Evolutionary conservation across 2,329 filamentous ascomycete species (phyloP), one percentile per base, ranked within the genome.

Genomic region (Clonostachys solani): DNA sequence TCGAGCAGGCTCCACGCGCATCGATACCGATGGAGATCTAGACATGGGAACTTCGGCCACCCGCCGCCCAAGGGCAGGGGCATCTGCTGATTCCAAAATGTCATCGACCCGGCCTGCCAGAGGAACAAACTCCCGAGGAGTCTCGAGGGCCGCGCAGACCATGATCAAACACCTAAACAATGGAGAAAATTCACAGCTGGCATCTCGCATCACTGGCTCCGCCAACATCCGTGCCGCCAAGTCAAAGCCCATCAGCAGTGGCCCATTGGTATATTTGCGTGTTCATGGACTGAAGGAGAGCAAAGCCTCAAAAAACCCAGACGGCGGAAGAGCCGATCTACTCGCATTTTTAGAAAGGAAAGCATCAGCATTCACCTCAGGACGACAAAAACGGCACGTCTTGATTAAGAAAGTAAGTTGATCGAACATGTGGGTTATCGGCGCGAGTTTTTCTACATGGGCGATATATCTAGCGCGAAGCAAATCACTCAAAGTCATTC

Each of bases 371-470:
- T 72, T 81, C 57, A 70, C 71, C 50, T 73, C 73, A 34, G 57
- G 60, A 49, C 57, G 50, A 42, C 56, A 58, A 61, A 60, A 69
- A 59, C 73, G 77, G 58, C 71, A 73, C 55, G 72, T 88, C 56
- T 82, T 76, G 62, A 83, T 92, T 53, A 83, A 81, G 71, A 89
- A 89, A 84, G 87, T 91, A 87, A 81, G 85, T 87, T 65, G 46
- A 52, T 54, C 54, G 58, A 17, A 46, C 35, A 44, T 47, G 40
- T 41, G 40, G 45, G 46, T 47, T 49, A 51, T 44, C 40, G 49
- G 40, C 40, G 40, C 40, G 17, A 42, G 23, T 29, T 29, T 42
- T 18, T 42, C 40, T 17, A 42, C 40, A 42, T 42, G 40, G 40
- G 13, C 23, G 23, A 29, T 29, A 29, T 29, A 29, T 29, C 23